Evolutionary conservation across 495 filamentous ascomycete species (phyloP), one percentile per base, ranked within the genome.

Genomic region (Neurospora tetraspora): DNA sequence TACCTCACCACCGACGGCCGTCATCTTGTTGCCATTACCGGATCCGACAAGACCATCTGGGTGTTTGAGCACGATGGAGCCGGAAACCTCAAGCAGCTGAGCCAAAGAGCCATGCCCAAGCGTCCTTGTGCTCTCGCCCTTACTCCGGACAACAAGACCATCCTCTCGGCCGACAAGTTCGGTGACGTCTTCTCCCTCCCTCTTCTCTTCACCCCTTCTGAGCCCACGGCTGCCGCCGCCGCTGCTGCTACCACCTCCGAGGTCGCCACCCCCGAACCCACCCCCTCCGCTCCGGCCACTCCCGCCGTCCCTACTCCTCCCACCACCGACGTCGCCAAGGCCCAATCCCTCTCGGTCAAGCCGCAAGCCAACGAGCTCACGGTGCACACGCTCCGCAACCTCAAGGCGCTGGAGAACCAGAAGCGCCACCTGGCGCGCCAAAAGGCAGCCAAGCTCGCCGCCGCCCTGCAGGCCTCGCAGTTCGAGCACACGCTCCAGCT

Each of bases 101-200:
- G 90, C 80, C 85, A 89, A 78, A 89, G 94, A 81, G 81, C 80
- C 72, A 96, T 98, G 93, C 92, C 94, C 47, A 98, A 98, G 82
- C 90, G 94, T 53, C 93, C 92, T 38, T 93, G 89, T 78, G 88
- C 91, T 68, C 80, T 99, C 71, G 82, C 86, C 68, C 81, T 98
- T 68, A 90, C 92, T 2, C 76, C 85, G 31, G 89, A 94, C 78
- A 86, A 89, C 53, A 82, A 82, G 4, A 92, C 86, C 4, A 92
- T 98, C 73, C 81, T 98, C 37, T 89, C 86, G 71, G 94, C 89
- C 39, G 96, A 99, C 82, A 99, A 98, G 78, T 97, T 97, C 77
- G 96, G 96, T 39, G 96, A 99, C 82, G 95, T 97, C 73, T 98
- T 96, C 80, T 86, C 91, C 7, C 80, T 99, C n/a, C 94, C 96